Base-by-base conservation (phyloP, 2,329 filamentous ascomycete genomes). In the Aureobasidium sp. region DNA sequence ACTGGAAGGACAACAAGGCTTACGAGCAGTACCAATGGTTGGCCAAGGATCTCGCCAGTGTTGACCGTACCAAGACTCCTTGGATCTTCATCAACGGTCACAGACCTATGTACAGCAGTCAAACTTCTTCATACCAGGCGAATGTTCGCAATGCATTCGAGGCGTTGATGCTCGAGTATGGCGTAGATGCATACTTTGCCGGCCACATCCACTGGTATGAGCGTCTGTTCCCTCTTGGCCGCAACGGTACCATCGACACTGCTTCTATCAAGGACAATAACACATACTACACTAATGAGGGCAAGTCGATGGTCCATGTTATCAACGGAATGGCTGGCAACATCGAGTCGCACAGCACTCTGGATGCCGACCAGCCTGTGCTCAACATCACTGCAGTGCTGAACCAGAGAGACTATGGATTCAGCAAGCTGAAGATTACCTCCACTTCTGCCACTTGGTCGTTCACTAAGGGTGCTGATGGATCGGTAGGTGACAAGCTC, bases 301-400 rank as follows among this genome's bases (percentile, higher is more conserved):
- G 80, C 49, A 73, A 71, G 27, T 80, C 78, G 20, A 77, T 82
- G 64, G 79, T 78, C 1, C 78, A 81, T 63, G 71, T 82, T 37
- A 72, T 79, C 69, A 82, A 82, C 67, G 80, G 80, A n/a, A 79
- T 79, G 73, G 80, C 80, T 3, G 80, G 80, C 25, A 82, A 82
- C 64, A 76, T 82, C 47, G 80, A 82, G 66, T 78, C 75, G 62
- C 80, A 82, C 70, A 76, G 72, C 64, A 73, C 70, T 2, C 68
- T 81, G 15, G 66, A 67, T 55, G 63, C 63, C 3, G 72, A 70
- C 29, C 64, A 78, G 67, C 64, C 64, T 0, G 25, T 72, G 9
- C 68, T 75, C n/a, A 71, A 76, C 62, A 76, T 79, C 45, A 81
- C 79, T 6, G 74, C 73, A 20, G 69, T 77, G 0, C 71, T 82